A percentile compares a stretch with the other conserved stretches of the same genome.
phyloP scores from a whole-genome alignment of 2,329 filamentous ascomycete species.

The Ceratocystis albifundus region DNA sequence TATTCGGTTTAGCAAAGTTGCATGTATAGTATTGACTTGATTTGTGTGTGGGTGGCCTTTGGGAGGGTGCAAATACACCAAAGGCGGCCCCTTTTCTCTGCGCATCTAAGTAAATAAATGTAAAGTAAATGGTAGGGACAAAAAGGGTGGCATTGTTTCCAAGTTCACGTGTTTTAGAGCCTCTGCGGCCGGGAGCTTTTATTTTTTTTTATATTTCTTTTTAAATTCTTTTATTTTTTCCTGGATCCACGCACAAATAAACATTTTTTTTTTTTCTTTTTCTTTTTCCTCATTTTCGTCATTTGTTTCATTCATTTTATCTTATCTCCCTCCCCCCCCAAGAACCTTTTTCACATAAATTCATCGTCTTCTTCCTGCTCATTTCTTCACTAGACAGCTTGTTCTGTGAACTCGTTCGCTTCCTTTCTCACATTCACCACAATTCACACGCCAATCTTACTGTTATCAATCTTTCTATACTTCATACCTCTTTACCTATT shows the following conservation, averaged over 20 bases:
- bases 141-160: background rate
- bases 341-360: background rate
- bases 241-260: background rate
- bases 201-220: no score
- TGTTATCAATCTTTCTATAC: no score
- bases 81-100: background rate
- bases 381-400: background rate
- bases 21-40: background rate
- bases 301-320: background rate
- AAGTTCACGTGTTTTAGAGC: background rate
- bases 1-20: background rate
- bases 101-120: background rate
- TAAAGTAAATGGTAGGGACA: background rate
- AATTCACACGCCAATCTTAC: background rate
- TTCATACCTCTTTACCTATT: no score
- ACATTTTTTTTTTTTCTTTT: no score
- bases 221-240: background rate
- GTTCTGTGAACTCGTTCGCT: background rate
- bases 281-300: background rate
- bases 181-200: background rate
- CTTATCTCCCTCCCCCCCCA: background rate
- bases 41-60: background rate
- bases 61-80: background rate
- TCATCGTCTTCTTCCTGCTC: background rate
- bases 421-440: background rate